A percentile compares a stretch with the other conserved stretches of the same genome.
Evolutionary conservation across 306 rosid species (phyloP).

Genomic region (Cucumis melo): DNA sequence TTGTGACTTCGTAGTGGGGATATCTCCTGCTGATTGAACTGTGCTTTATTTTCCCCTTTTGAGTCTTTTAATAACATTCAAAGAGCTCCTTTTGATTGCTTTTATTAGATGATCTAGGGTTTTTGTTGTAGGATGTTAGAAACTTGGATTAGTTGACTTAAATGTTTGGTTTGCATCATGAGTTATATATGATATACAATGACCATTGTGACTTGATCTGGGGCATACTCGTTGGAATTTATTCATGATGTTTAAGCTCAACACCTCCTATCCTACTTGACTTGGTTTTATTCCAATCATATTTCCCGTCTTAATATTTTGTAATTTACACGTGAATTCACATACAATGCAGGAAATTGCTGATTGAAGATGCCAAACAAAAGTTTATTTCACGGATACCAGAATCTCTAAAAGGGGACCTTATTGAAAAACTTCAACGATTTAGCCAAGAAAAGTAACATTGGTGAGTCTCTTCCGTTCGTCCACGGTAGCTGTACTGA

Average conservation of each 20-base stretch:
- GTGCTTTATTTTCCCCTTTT: not conserved
- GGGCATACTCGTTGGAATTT: not conserved
- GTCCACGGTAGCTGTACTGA: slow-evolving; percentile 1
- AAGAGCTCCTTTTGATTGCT: not conserved
- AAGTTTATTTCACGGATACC: slow-evolving; percentile 51
- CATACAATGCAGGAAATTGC: slow-evolving; percentile 41
- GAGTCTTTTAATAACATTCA: not conserved
- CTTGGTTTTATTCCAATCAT: not conserved
- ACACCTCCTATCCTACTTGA: no score
- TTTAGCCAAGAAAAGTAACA: slow-evolving; percentile 44
- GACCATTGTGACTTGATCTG: not conserved
- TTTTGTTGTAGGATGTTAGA: not conserved
- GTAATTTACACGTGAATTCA: not conserved
- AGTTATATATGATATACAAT: not conserved
- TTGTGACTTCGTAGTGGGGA: not conserved
- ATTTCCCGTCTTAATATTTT: not conserved
- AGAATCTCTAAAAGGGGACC: slow-evolving; percentile 41
- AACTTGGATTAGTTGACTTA: not conserved
- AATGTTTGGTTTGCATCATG: not conserved
- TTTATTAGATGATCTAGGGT: not conserved
- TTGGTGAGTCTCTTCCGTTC: slow-evolving; percentile 14
- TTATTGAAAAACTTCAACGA: slow-evolving; percentile 35
- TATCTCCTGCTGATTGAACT: not conserved
- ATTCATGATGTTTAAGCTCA: not conserved
- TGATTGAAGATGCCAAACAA: slow-evolving; percentile 42